These are phyloP conservation scores for Aquanectria penicillioides DNA, from an alignment of 2,329 filamentous ascomycete genomes.

Conservation along the genomic window DNA sequence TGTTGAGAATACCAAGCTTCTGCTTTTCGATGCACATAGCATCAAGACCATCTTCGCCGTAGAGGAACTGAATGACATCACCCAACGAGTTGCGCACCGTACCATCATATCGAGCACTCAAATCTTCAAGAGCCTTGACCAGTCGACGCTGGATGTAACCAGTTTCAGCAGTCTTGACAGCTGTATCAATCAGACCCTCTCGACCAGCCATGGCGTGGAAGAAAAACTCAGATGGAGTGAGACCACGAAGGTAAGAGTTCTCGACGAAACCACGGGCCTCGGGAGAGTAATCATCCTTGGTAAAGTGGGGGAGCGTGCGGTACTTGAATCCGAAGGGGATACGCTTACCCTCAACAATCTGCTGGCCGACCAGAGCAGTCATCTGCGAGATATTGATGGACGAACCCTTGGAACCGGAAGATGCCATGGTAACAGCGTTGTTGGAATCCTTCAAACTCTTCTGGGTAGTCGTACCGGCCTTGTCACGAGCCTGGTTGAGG, in stretches of 20 bases:
- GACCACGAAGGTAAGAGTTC: constrained; percentile 95
- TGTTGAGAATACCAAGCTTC: constrained; percentile 84
- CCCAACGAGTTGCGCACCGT: constrained; percentile 97
- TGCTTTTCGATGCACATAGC: constrained; percentile 95
- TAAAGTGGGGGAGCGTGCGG: constrained; percentile 95
- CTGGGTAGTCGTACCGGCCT: constrained; percentile 91
- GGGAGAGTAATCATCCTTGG: constrained; percentile 98
- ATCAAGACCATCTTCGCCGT: constrained; percentile 96
- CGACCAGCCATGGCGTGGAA: constrained; percentile 99
- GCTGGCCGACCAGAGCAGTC: constrained; percentile 97
- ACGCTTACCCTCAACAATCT: constrained; percentile 97
- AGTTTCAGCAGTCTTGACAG: constrained; percentile 98
- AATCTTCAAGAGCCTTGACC: constrained; percentile 97
- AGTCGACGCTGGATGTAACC: constrained; percentile 99
- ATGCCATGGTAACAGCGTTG: constrained; percentile 96
- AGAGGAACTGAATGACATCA: constrained; percentile 96
- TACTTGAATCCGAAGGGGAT: constrained; percentile 99
- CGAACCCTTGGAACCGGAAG: constrained; percentile 97
- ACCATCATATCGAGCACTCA: constrained; percentile 97
- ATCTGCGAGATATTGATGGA: constrained; percentile 99
- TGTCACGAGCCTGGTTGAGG: constrained; percentile 94
- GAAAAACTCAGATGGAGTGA: constrained; percentile 97
- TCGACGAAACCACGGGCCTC: constrained; percentile 98
- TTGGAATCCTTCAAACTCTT: constrained; percentile 94
- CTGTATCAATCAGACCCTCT: constrained; percentile 99